Base-by-base conservation (phyloP, 257 asterid species). In the Gentiana macrophylla region DNA sequence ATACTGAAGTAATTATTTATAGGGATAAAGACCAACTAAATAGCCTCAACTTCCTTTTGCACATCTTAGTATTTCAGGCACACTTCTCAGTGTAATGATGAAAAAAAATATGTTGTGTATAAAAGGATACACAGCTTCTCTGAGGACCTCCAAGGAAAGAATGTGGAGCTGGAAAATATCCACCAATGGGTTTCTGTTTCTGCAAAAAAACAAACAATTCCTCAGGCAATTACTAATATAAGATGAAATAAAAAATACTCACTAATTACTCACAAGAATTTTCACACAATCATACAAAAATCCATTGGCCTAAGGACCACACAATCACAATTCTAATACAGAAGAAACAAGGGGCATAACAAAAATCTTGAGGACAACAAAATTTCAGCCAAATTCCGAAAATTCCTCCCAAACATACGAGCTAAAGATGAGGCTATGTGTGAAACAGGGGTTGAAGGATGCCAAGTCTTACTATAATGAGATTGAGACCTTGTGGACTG, bases 41-140 rank as follows among this genome's bases (percentile, higher is more conserved):
- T 35, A 56, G 32, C 57, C 53, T 9, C 46, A 41, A n/a, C 52
- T 8, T 54, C 56, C 43, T 56, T 56, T 37, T 51, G 44, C 5
- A 36, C 52, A n/a, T 32, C 9, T 6, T 37, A 24, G 1, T 32
- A 8, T 11, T 36, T 32, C 36, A 7, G 45, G 49, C 37, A 53
- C 32, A 9, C 50, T 47, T 49, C 35, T 50, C 51, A 48, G 52
- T 33, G 48, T 49, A 35, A 56, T 35, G 49, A 53, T 8, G 47
- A 56, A 44, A 5, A 35, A 2, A n/a, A 9, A 44, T 37, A 36
- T 44, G 51, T 12, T 52, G 4, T 61, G 56, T 67, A 34, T 44
- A 47, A 53, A 83, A 88, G 98, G 98, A 92, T 92, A 92, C 98
- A 77, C 87, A 64, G 96, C 95, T 78, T 87, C 97, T 81, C 90